These are phyloP conservation scores for Cajanus cajan DNA, from an alignment of 306 rosid genomes.

Conservation along the genomic window DNA sequence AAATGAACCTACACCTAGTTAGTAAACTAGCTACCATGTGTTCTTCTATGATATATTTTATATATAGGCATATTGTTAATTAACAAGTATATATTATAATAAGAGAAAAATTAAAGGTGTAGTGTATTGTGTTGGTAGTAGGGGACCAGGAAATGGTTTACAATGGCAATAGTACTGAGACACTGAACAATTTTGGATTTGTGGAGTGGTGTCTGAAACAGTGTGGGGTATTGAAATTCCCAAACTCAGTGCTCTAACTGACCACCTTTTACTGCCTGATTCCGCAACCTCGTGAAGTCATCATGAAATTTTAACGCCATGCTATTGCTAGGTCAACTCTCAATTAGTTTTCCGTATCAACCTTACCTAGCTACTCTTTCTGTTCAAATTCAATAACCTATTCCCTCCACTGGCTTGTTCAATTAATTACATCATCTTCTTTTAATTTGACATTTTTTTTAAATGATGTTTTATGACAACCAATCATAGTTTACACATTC, in stretches of 20 bases:
- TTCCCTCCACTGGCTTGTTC: too few relatives aligned
- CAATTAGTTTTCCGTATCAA: background rate
- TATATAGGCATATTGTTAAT: background rate
- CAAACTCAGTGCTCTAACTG: slow-evolving; percentile 44
- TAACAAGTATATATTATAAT: background rate
- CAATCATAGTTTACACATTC: background rate
- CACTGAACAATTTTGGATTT: slow-evolving; percentile 35
- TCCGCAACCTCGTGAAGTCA: slow-evolving; percentile 54
- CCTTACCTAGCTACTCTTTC: background rate
- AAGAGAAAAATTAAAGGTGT: background rate
- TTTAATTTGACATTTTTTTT: too few relatives aligned
- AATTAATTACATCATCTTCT: too few relatives aligned
- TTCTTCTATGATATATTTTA: background rate
- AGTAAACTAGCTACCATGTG: background rate
- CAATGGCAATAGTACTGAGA: slow-evolving; percentile 26
- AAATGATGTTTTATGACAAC: too few relatives aligned
- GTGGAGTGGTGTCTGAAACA: slow-evolving; percentile 12
- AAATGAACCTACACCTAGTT: background rate
- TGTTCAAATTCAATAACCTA: background rate
- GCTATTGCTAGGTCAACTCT: slow-evolving; percentile 40
- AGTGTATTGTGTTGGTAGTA: background rate
- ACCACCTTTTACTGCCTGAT: slow-evolving; percentile 37
- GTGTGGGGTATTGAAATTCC: slow-evolving; percentile 35
- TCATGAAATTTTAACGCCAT: slow-evolving; percentile 47
- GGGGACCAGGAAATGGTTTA: slow-evolving; percentile 43